Percentiles rank a stretch among this genome's conserved stretches.
Conservation (phyloP, 2,329 filamentous ascomycete species). For the Neoascochyta sp. region DNA sequence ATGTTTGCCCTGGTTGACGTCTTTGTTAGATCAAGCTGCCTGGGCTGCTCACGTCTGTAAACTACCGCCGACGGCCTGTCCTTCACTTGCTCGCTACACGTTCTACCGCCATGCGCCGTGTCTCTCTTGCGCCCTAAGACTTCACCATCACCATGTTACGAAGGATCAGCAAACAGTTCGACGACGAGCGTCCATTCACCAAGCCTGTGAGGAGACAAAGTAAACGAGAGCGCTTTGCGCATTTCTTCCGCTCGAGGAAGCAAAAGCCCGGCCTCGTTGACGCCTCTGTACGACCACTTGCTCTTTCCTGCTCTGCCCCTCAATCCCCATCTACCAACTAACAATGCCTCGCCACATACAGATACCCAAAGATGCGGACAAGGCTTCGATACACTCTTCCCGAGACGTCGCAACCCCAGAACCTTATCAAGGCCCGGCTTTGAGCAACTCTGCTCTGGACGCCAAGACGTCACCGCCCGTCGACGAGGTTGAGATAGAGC, state of each 20-base stretch:
- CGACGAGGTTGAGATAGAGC: background rate
- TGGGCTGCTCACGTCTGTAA: conserved; percentile 1
- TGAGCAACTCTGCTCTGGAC: too few species aligned
- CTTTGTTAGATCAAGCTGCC: too few species aligned
- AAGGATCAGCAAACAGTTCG: conserved; percentile 21
- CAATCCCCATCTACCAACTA: conserved; percentile 11
- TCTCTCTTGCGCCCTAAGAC: too few species aligned
- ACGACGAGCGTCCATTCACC: conserved; percentile 13
- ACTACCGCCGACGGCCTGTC: conserved; percentile 1
- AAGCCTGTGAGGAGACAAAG: conserved; percentile 25
- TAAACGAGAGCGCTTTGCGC: conserved; percentile 29
- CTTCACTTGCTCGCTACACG: background rate
- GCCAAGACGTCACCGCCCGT: conserved; percentile 3
- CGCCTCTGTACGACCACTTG: conserved; percentile 16
- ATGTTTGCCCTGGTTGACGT: conserved; percentile 30
- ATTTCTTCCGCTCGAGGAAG: conserved; percentile 31
- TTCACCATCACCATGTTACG: conserved; percentile 25
- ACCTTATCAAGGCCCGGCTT: background rate
- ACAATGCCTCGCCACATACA: conserved; percentile 14
- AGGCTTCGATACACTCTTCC: conserved; percentile 3
- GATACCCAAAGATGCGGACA: conserved; percentile 10
- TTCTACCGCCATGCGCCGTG: too few species aligned
- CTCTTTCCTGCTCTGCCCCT: conserved; percentile 1
- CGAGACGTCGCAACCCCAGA: background rate
- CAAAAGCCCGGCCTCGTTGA: conserved; percentile 18